phyloP scores from a whole-genome alignment of 208 protist genomes.

The Borovskyia barvae region DNA sequence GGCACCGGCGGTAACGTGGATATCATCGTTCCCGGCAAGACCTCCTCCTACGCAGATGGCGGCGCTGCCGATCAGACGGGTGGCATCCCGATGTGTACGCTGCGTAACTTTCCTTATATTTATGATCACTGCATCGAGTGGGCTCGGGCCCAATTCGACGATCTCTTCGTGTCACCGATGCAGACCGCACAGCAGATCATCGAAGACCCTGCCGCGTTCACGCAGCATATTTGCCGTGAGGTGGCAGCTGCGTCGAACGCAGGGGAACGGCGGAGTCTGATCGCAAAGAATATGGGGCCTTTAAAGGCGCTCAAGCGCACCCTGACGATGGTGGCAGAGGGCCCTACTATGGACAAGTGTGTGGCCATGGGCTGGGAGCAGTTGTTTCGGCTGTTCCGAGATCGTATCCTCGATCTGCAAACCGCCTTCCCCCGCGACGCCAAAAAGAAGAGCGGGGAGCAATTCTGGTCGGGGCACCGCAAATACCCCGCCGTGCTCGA shows the following conservation, averaged over 20 bases:
- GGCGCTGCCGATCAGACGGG: slow-evolving; percentile 96
- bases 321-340: slow-evolving; percentile 45
- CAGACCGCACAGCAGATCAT: slow-evolving; percentile 80
- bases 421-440: slow-evolving; percentile 96
- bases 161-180: slow-evolving; percentile 88
- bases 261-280: slow-evolving; percentile 70
- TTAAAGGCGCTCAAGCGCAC: slow-evolving; percentile 55
- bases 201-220: slow-evolving; percentile 71
- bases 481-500: slow-evolving; percentile 78
- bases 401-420: slow-evolving; percentile 97
- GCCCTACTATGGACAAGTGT: slow-evolving; percentile 92
- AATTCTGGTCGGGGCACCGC: slow-evolving; percentile 92
- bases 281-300: slow-evolving; percentile 72
- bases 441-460: slow-evolving; percentile 90
- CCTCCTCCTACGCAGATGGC: slow-evolving; percentile 97
- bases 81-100: slow-evolving; percentile 98
- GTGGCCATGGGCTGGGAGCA: slow-evolving; percentile 91
- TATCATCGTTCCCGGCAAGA: slow-evolving; percentile 97
- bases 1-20: slow-evolving; percentile 98
- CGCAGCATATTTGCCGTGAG: slow-evolving; percentile 60
- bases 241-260: slow-evolving; percentile 52
- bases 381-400: slow-evolving; percentile 95
- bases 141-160: slow-evolving; percentile 92
- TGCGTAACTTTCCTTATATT: slow-evolving; percentile 99
- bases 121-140: slow-evolving; percentile 99